These are phyloP conservation scores for Solanum hybrid DNA, from an alignment of 305 asterid species.

Conservation along the genomic window DNA sequence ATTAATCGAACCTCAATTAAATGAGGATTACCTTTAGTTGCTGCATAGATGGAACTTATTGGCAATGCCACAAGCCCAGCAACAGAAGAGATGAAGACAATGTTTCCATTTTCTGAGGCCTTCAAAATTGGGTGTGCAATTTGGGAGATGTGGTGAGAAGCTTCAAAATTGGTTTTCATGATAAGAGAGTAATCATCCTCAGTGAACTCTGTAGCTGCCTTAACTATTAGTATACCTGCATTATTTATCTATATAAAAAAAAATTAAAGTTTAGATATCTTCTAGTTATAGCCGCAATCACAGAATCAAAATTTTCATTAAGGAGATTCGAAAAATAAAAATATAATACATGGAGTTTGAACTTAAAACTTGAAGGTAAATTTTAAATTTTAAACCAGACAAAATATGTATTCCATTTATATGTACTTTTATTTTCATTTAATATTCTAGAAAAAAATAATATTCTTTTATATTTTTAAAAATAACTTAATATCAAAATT, in stretches of 20 bases:
- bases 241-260: constrained; percentile 21
- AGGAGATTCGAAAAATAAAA: rapidly evolving
- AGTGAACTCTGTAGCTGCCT: constrained; percentile 17
- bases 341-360: rapidly evolving
- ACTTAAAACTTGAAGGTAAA: too few relatives aligned
- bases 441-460: too few relatives aligned
- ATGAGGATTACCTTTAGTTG: neutral
- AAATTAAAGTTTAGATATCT: neutral
- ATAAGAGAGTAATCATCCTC: constrained; percentile 19
- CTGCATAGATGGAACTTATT: neutral
- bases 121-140: constrained; percentile 30
- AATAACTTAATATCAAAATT: too few relatives aligned
- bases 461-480: too few relatives aligned
- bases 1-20: neutral
- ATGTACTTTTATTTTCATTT: neutral
- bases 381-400: too few relatives aligned
- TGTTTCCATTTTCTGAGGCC: constrained; percentile 28
- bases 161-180: constrained; percentile 28
- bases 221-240: constrained; percentile 17
- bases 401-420: too few relatives aligned
- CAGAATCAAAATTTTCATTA: neutral
- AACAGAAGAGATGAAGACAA: constrained; percentile 34
- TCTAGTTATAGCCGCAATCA: neutral
- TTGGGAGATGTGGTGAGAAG: constrained; percentile 30
- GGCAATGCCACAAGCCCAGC: constrained; percentile 21